Base-by-base conservation (phyloP, 83 land plant genomes). In the Thuja plicata region DNA sequence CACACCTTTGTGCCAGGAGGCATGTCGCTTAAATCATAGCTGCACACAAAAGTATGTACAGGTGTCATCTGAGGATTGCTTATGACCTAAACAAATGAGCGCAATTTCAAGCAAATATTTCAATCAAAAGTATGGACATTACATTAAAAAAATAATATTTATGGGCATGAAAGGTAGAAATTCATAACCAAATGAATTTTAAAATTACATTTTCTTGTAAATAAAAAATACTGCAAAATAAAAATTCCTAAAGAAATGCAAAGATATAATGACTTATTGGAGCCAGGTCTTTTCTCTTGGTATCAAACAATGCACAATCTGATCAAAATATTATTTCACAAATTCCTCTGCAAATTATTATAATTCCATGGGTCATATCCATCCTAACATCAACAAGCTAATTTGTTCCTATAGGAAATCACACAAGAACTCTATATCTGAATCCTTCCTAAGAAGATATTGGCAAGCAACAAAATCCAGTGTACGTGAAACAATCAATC, bases 1-100 rank as follows among this genome's bases (percentile, higher is more conserved):
- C 92, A 80, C 85, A 97, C 99, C 98, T 97, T 97, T 17, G 99
- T 95, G 48, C 97, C 98, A 86, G 93, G 90, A 35, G 99, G 99
- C 99, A 97, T 97, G 87, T 97, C 99, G 71, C 94, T 93, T 89
- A 97, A 88, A 91, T 97, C 99, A 90, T 97, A 97, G 91, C 91
- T 96, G 90, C 99, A 97, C 48, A 97, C 88, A 88, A 96, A 97
- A 8, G 99, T 97, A 91, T 97, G 99, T 83, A 97, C 90, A 85
- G 99, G 99, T 38, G 99, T 97, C 95, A 40, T 95, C 71, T 97
- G 98, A 78, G 99, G 99, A 90, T 97, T 97, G 93, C 99, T 97
- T 3, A 97, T 92, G 54, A 88, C 89, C 89, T 88, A 85, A 57
- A 88, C 38, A 76, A 76, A 84, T 84, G 40, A 84, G 54, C 9